Conservation (phyloP, 2,329 filamentous ascomycete species). For the Parasarocladium wereldwijsianum region DNA sequence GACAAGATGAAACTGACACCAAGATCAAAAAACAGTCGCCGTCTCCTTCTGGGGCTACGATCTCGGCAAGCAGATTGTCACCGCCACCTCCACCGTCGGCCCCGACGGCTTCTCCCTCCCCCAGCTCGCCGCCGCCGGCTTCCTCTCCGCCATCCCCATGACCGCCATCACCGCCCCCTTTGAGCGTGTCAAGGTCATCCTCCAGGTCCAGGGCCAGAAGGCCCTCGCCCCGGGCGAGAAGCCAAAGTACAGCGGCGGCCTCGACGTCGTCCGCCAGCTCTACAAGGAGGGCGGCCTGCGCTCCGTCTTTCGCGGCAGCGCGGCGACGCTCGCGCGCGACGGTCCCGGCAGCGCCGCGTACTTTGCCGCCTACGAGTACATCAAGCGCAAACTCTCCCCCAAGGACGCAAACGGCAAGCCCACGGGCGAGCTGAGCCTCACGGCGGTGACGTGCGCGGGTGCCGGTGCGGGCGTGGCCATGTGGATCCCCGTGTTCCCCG, state of each 20-base stretch:
- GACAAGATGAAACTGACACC: neutral
- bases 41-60: slow-evolving; percentile 81
- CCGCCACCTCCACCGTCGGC: slow-evolving; percentile 46
- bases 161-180: slow-evolving; percentile 97
- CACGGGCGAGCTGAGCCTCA: slow-evolving; percentile 62
- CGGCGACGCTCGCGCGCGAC: slow-evolving; percentile 85
- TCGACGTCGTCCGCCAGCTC: slow-evolving; percentile 85
- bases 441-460: slow-evolving; percentile 73
- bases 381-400: slow-evolving; percentile 78
- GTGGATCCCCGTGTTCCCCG: slow-evolving; percentile 98
- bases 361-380: slow-evolving; percentile 92
- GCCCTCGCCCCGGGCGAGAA: slow-evolving; percentile 80
- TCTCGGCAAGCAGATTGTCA: slow-evolving; percentile 80
- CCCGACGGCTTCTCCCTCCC: slow-evolving; percentile 61
- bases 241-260: slow-evolving; percentile 73
- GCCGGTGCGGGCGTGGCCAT: slow-evolving; percentile 89
- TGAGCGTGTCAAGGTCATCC: slow-evolving; percentile 95
- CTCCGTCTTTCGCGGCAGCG: slow-evolving; percentile 81
- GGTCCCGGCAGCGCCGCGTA: slow-evolving; percentile 88
- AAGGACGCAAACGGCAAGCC: slow-evolving; percentile 63
- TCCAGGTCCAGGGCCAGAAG: slow-evolving; percentile 94
- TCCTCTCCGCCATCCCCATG: slow-evolving; percentile 97
- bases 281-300: slow-evolving; percentile 83
- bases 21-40: slow-evolving; percentile 33
- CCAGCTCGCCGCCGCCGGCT: slow-evolving; percentile 83